Base-by-base conservation (phyloP, 2,329 filamentous ascomycete genomes). In the Penicillium sp. region DNA sequence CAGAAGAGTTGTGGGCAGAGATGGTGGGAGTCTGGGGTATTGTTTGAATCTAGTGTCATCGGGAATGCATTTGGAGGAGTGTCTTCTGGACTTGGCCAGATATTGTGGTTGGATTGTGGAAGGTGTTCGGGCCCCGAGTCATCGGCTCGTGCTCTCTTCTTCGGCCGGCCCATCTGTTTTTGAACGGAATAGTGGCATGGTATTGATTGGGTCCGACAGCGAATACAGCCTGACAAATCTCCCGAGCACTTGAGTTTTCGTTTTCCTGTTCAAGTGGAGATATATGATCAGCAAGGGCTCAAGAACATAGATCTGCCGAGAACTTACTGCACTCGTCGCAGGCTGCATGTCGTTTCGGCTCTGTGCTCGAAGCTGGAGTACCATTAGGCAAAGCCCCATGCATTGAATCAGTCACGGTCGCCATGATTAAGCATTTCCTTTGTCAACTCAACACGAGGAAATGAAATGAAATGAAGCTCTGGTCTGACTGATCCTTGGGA, bases 191-290 rank as follows among this genome's bases (percentile, higher is more conserved):
- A 78, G 49, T 76, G 71, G 55, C 76, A 78, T 43, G 48, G 42
- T 20, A 78, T 62, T 4, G 64, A 64, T 51, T 78, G 74, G 44
- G 72, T 75, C 30, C 68, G 46, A 53, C 76, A 78, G 48, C 76
- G 70, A 47, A 58, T 64, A 52, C 76, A 78, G 7, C 75, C 76
- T 8, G 58, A 59, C n/a, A 62, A 42, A 50, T 78, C 74, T 2
- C 76, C 75, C 1, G 76, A 77, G 62, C 76, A 79, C 67, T 77
- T 78, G 49, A 78, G 61, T 57, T 79, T 79, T 34, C 76, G 70
- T 58, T 74, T 74, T 53, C 76, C 76, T 78, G 51, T 40, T 36
- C 21, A 44, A 39, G 37, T 37, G 15, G 24, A 20, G 15, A 30
- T 45, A 55, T 21, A 44, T 20, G 29, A 52, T 61, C 29, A 61